Evolutionary conservation across 2,329 filamentous ascomycete species (phyloP), one percentile per base, ranked within the genome.

Genomic region (Ophiostoma quercus): DNA sequence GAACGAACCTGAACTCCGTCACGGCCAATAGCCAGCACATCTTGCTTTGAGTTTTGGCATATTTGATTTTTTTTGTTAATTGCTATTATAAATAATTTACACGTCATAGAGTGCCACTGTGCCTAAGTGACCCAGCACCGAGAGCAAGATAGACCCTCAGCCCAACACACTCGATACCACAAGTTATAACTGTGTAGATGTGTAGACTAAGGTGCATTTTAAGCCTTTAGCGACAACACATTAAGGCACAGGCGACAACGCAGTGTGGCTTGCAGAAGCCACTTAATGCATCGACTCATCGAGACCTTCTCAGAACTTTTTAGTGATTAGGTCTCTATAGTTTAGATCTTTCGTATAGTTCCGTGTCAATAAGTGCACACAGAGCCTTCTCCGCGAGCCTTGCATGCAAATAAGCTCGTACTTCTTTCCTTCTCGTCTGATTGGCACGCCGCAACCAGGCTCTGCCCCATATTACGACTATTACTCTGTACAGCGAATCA

Each of bases 61-160:
- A 47, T 47, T n/a, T 47, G 5, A 14, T n/a, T 19, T 47, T n/a
- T 3, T 22, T 57, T 14, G 11, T 57, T 25, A 54, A 25, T 57
- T 57, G 1, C 51, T 54, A 25, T 57, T 12, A 57, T 57, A 57
- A 14, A 57, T 14, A 9, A 22, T 0, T 12, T 57, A 57, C 51
- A 57, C 51, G 51, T 57, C 51, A 57, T 14, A 57, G 51, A 12
- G 51, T 57, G 51, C n/a, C 51, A 57, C 51, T 11, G 51, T 57
- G 51, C 51, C 51, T 4, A 57, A 57, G 51, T 57, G 51, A 57
- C 51, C 51, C 2, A 57, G n/a, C 51, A 57, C 51, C 51, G 51
- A 57, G 22, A 57, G n/a, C 51, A 57, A 7, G 7, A 51, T n/a
- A 16, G 16, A 51, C 16, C 12, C 41, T 8, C n/a, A 25, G 51